These are phyloP conservation scores for Stemphylium lycopersici DNA, from an alignment of 2,329 filamentous ascomycete species.

Conservation along the genomic window DNA sequence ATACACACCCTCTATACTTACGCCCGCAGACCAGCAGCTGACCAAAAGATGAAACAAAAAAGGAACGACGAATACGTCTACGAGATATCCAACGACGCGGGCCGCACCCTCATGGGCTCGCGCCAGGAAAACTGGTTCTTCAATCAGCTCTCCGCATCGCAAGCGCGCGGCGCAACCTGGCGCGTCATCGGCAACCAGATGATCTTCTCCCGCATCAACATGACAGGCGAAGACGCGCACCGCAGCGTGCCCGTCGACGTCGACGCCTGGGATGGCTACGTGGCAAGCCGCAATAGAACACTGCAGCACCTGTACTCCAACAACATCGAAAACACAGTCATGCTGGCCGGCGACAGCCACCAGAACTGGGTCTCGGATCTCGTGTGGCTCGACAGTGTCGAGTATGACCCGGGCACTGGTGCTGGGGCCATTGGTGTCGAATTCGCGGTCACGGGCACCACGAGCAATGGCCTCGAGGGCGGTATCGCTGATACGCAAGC, in stretches of 20 bases:
- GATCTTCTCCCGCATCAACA: conserved; percentile 66
- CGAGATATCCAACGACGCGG: conserved; percentile 68
- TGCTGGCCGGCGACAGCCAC: conserved; percentile 74
- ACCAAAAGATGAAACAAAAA: conserved; percentile 52
- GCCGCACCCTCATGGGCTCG: conserved; percentile 72
- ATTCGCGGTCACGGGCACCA: conserved; percentile 64
- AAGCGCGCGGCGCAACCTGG: conserved; percentile 70
- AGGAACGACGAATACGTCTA: conserved; percentile 67
- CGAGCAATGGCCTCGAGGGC: conserved; percentile 47
- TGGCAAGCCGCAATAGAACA: conserved; percentile 73
- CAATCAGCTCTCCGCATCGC: conserved; percentile 59
- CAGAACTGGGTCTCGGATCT: conserved; percentile 62
- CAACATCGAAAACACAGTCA: conserved; percentile 73
- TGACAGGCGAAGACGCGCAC: conserved; percentile 50
- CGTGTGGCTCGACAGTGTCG: conserved; percentile 52
- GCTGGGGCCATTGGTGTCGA: conserved; percentile 54
- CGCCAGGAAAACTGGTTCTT: conserved; percentile 73
- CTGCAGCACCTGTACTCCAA: conserved; percentile 69
- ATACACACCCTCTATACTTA: too few relatives aligned
- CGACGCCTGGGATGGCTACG: conserved; percentile 70
- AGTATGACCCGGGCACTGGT: conserved; percentile 50
- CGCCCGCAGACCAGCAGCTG: too few relatives aligned
- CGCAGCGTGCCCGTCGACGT: conserved; percentile 57
- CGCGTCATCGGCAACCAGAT: conserved; percentile 74
- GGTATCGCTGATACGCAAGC: conserved; percentile 61